These are phyloP conservation scores for Warburgia ugandensis DNA, from an alignment of 164 flowering plant species.

Conservation along the genomic window DNA sequence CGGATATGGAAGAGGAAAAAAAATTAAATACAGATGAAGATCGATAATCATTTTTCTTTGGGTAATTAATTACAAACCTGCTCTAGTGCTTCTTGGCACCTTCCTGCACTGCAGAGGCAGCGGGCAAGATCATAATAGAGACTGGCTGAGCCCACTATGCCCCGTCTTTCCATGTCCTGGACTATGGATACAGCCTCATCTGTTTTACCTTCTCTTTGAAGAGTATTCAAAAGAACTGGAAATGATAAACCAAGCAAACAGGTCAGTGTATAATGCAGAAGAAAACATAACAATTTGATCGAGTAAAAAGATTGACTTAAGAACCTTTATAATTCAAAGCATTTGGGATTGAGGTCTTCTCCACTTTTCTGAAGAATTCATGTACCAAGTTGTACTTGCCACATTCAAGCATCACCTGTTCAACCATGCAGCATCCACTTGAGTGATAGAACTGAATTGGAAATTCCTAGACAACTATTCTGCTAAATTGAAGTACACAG, in stretches of 20 bases:
- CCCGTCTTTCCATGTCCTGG: constrained; percentile 79
- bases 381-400: constrained; percentile 87
- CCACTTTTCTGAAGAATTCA: constrained; percentile 67
- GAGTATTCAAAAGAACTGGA: constrained; percentile 81
- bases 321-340: constrained; percentile 81
- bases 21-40: no score
- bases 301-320: not conserved
- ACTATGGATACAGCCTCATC: constrained; percentile 72
- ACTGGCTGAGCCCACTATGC: constrained; percentile 85
- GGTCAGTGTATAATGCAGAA: not conserved
- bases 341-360: constrained; percentile 61
- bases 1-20: no score
- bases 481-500: no score
- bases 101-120: constrained; percentile 88
- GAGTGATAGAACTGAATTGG: no score
- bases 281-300: not conserved
- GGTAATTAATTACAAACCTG: no score
- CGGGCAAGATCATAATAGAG: constrained; percentile 97
- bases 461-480: no score
- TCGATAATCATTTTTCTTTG: no score
- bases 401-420: constrained; percentile 77
- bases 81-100: constrained; percentile 65
- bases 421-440: not conserved
- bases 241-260: constrained; percentile 4
- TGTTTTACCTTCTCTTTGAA: constrained; percentile 78